Percentiles rank a stretch among this genome's conserved stretches.
Conservation (phyloP, 805 yeast genomes). For the Pichia cabralensis region DNA sequence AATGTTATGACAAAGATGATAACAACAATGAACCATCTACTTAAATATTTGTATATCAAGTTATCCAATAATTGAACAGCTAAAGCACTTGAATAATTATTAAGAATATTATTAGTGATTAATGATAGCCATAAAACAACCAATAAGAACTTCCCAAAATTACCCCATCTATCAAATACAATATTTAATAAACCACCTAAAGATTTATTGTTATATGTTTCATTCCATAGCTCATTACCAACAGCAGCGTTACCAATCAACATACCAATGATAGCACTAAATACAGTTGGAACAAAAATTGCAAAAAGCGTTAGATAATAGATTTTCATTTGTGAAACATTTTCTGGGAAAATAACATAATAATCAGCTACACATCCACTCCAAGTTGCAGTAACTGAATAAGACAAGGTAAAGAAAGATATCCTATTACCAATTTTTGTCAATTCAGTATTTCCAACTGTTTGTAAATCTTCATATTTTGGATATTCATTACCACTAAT, state of each 20-base stretch:
- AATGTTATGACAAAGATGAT: slow-evolving; percentile 53
- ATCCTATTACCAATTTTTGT: slow-evolving; percentile 60
- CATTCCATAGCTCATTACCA: slow-evolving; percentile 45
- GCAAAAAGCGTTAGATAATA: slow-evolving; percentile 57
- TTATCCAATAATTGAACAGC: slow-evolving; percentile 57
- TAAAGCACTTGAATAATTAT: slow-evolving; percentile 74
- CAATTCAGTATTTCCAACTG: slow-evolving; percentile 25
- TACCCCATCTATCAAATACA: slow-evolving; percentile 62
- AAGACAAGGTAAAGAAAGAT: slow-evolving; percentile 61
- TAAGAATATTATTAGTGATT: slow-evolving; percentile 72
- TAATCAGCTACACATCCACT: slow-evolving; percentile 82
- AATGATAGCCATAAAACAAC: slow-evolving; percentile 63
- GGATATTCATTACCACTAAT: slow-evolving; percentile 34
- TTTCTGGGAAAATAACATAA: slow-evolving; percentile 71
- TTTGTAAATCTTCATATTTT: slow-evolving; percentile 30
- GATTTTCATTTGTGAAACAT: slow-evolving; percentile 43
- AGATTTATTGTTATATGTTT: slow-evolving; percentile 47
- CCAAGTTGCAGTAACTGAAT: slow-evolving; percentile 83
- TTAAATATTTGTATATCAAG: slow-evolving; percentile 43
- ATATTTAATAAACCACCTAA: slow-evolving; percentile 66
- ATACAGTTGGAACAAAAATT: slow-evolving; percentile 58
- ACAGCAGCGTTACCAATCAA: slow-evolving; percentile 60
- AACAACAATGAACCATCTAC: slow-evolving; percentile 72
- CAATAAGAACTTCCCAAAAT: slow-evolving; percentile 68
- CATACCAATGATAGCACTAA: slow-evolving; percentile 68